Evolutionary conservation across 805 yeast genomes (phyloP), one percentile per base, ranked within the genome.

Genomic region (Teunomyces pallodes): DNA sequence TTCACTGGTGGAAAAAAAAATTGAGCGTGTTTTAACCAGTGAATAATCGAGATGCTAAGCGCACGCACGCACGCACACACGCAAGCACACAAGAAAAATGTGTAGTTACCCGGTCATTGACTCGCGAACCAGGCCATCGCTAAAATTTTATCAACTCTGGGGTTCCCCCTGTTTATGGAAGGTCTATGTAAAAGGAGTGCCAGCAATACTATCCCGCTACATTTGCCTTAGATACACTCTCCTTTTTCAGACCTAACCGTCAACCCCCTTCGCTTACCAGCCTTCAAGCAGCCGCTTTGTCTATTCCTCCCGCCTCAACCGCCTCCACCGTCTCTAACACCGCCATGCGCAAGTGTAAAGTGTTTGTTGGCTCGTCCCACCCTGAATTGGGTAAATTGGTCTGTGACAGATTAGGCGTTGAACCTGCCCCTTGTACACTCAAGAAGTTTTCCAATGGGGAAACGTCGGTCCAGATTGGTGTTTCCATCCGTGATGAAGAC

Each of bases 361-460:
- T 94, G 40, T 94, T 94, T 68, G 95, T 94, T 49, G 99, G 99
- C 41, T 84, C 88, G 51, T 91, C 98, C 46, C 99, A 94, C 69
- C 97, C 97, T 10, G 96, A 90, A 64, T 77, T 94, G 58, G 99
- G 99, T 35, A 77, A 82, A 52, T 76, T 89, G 53, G 96, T 94
- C 39, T 94, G 99, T 70, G 89, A 88, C 51, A 78, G 91, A 46
- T 74, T 94, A 38, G 98, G 98, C 31, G 90, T 90, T 38, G 88
- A 89, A 60, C 90, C 96, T 9, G 98, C 97, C 27, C 96, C 96
- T 27, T 89, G 95, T 62, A 82, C 94, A 8, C 75, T 92, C 57
- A 86, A 87, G 69, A 91, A 90, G 69, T 94, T 94, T 70, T 87
- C 97, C 54, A 94, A 94, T 64, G 99, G 99, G 47, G 99, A 94